Base-by-base conservation (phyloP, 148 eudicot genomes). In the Heliamphora exappendiculata region DNA sequence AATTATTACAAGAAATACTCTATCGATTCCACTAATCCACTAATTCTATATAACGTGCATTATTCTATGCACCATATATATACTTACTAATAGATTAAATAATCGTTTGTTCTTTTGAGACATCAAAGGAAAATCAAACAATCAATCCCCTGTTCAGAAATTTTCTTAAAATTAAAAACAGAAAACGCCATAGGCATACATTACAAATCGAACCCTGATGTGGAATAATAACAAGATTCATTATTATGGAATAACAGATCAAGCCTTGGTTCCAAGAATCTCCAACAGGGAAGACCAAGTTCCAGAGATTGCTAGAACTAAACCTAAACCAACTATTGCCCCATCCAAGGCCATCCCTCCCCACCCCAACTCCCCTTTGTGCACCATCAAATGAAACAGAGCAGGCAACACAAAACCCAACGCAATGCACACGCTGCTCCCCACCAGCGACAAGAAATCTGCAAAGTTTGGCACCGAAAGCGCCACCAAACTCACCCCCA, bases 341-440 rank as follows among this genome's bases (percentile, higher is more conserved):
- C 82, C 86, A 83, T 89, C 88, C 68, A 81, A 36, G 13, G 75
- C 37, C 57, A 85, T 42, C 73, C 75, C 76, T 59, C 75, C 70
- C 80, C 73, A 77, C 13, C 84, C 78, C 72, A 83, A 72, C 77
- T 80, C 89, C 3, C 79, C 82, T 50, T 77, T 89, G 81, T 75
- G 82, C 47, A 86, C 93, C 70, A 89, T 67, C 75, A 86, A 68
- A 73, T 89, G 91, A 47, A 89, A 89, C 76, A 88, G 81, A 53
- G 89, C 70, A 22, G 93, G 93, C 79, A 89, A 86, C 45, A 89
- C 93, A 81, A 89, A 88, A 59, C 93, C 93, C 39, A 87, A 68
- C 7, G 84, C 82, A 63, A 89, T 79, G 72, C 93, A 89, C 53
- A 89, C 91, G 82, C 89, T 89, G 69, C 93, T 89, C 31, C 93